Percentiles rank a stretch among this genome's conserved stretches.
Conservation (phyloP, 345 rosid genomes). For the Camelina sativa region DNA sequence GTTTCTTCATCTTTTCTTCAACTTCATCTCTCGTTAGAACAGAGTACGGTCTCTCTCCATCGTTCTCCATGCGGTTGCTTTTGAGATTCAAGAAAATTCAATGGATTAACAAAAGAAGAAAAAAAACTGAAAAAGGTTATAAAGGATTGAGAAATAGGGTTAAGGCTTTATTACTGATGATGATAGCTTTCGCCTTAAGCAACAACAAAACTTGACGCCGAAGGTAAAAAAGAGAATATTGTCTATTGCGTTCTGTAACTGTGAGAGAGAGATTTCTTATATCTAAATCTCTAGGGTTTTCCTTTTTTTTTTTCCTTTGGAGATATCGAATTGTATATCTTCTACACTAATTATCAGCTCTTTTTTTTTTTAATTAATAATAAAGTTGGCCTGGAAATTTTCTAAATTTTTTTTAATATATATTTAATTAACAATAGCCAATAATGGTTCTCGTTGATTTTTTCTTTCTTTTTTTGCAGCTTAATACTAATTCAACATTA, state of each 20-base stretch:
- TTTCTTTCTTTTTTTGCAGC: neutral
- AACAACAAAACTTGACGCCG: neutral
- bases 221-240: neutral
- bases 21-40: constrained; percentile 18
- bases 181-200: constrained; percentile 2
- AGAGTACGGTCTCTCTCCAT: constrained; percentile 13
- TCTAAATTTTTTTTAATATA: too few relatives aligned
- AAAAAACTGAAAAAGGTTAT: neutral
- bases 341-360: too few relatives aligned
- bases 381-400: neutral
- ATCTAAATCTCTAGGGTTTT: constrained; percentile 4
- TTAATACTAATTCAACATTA: neutral
- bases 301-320: neutral
- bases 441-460: too few relatives aligned
- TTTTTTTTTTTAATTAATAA: neutral
- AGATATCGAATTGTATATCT: neutral
- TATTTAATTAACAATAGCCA: neutral
- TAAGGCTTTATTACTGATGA: constrained; percentile 11
- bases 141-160: neutral
- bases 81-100: neutral
- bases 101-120: neutral
- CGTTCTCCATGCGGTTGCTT: constrained; percentile 18
- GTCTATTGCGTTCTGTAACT: neutral
- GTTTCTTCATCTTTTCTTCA: constrained; percentile 9
- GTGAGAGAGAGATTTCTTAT: neutral